These are phyloP conservation scores for Coemansia reversa DNA, from an alignment of 192 early-diverging fungal species.

Conservation along the genomic window DNA sequence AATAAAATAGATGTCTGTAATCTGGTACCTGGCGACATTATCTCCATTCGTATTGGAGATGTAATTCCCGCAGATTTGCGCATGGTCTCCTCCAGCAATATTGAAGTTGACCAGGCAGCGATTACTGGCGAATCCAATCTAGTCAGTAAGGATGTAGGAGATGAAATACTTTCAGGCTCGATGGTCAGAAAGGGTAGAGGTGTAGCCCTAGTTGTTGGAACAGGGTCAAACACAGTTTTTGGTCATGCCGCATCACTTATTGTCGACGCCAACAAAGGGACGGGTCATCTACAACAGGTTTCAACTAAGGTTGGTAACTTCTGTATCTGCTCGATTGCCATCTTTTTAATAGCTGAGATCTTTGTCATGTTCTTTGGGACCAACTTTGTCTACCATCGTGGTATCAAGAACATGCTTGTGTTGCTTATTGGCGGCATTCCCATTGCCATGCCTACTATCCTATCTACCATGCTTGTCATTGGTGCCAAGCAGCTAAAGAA, in stretches of 20 bases:
- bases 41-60: slow-evolving; percentile 82
- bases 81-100: slow-evolving; percentile 67
- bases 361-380: slow-evolving; percentile 69
- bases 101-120: slow-evolving; percentile 71
- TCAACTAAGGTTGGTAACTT: slow-evolving; percentile 75
- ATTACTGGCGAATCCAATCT: slow-evolving; percentile 74
- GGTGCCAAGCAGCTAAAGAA: slow-evolving; percentile 79
- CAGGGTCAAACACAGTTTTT: slow-evolving; percentile 80
- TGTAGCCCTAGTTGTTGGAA: slow-evolving; percentile 74
- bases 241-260: slow-evolving; percentile 78
- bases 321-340: slow-evolving; percentile 67
- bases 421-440: slow-evolving; percentile 79
- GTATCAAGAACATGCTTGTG: slow-evolving; percentile 76
- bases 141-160: slow-evolving; percentile 64
- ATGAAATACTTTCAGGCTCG: slow-evolving; percentile 76
- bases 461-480: slow-evolving; percentile 74
- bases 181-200: slow-evolving; percentile 77
- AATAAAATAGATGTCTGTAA: slow-evolving; percentile 68
- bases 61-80: slow-evolving; percentile 86
- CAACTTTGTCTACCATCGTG: slow-evolving; percentile 65
- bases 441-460: slow-evolving; percentile 76
- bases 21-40: slow-evolving; percentile 89
- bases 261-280: slow-evolving; percentile 65
- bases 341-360: slow-evolving; percentile 68
- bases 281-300: slow-evolving; percentile 71